Evolutionary conservation across 1,139 yeast species (phyloP).

Genomic region (Suhomyces taliae): DNA sequence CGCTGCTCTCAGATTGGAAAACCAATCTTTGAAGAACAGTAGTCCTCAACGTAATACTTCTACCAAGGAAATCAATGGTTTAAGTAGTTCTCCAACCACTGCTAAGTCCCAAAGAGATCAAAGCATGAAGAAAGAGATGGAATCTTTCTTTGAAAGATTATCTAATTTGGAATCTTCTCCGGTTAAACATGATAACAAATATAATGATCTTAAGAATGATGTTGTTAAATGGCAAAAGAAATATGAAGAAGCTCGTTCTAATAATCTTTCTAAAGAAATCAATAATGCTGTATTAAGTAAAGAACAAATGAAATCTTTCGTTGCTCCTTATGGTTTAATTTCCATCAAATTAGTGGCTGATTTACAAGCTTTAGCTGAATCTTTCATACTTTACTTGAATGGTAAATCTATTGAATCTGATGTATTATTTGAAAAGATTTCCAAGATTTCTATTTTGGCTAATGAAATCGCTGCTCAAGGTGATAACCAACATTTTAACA

Average conservation of each 20-base stretch:
- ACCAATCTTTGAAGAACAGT: slow-evolving; percentile 37
- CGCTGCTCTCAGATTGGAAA: slow-evolving; percentile 42
- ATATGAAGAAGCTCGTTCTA: slow-evolving; percentile 43
- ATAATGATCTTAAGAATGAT: slow-evolving; percentile 30
- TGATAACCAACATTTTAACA: slow-evolving; percentile 33
- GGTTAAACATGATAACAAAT: slow-evolving; percentile 8
- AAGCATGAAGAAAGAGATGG: slow-evolving; percentile 20
- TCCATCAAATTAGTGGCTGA: slow-evolving; percentile 46
- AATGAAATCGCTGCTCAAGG: slow-evolving; percentile 50
- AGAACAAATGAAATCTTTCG: slow-evolving; percentile 29
- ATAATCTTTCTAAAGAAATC: slow-evolving; percentile 25
- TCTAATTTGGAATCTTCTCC: slow-evolving; percentile 23
- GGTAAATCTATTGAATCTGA: slow-evolving; percentile 38
- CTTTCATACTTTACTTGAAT: slow-evolving; percentile 38
- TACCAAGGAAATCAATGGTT: slow-evolving; percentile 8
- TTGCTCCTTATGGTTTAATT: slow-evolving; percentile 44
- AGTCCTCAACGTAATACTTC: slow-evolving; percentile 1
- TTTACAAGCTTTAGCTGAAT: slow-evolving; percentile 49
- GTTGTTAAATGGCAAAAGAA: slow-evolving; percentile 47
- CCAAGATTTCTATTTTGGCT: slow-evolving; percentile 52
- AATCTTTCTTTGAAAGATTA: slow-evolving; percentile 31
- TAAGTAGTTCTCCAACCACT: slow-evolving; percentile 3
- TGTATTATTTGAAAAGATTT: slow-evolving; percentile 53
- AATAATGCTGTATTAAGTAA: slow-evolving; percentile 24
- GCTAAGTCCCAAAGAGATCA: slow-evolving; percentile 4